Evolutionary conservation across 345 rosid genomes (phyloP).

Genomic region (Acer saccharum): DNA sequence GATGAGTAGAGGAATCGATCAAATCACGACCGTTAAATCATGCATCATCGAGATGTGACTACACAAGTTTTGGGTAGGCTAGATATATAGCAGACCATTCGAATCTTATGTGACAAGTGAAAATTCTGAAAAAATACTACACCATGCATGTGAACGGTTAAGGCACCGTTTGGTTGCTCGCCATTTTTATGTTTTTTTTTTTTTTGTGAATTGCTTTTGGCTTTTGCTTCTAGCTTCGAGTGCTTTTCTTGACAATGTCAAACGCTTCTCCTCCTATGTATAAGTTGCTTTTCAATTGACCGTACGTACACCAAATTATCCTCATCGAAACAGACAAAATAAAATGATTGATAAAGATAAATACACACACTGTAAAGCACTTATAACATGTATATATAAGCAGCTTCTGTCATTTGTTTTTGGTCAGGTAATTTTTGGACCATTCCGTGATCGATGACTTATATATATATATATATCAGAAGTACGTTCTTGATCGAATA

Average conservation of each 20-base stretch:
- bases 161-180: constrained; percentile 7
- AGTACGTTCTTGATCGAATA: too few relatives aligned
- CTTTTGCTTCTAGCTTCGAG: not conserved
- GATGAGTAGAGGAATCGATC: not conserved
- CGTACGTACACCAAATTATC: not conserved
- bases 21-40: constrained; percentile 28
- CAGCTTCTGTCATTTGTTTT: not conserved
- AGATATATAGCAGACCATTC: not conserved
- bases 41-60: not conserved
- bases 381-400: too few relatives aligned
- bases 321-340: not conserved
- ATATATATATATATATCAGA: too few relatives aligned
- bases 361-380: not conserved
- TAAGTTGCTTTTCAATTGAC: not conserved
- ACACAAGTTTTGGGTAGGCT: not conserved
- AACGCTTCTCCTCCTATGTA: not conserved
- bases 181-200: not conserved
- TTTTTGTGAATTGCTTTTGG: not conserved
- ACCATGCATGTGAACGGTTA: constrained; percentile 13
- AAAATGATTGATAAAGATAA: not conserved
- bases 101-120: constrained; percentile 14
- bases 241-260: not conserved
- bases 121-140: not conserved
- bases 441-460: too few relatives aligned
- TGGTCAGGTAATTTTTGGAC: too few relatives aligned